A percentile compares a stretch with the other conserved stretches of the same genome.
phyloP scores from a whole-genome alignment of 768 basidiomycete genomes.

The Pisolithus microcarpus region DNA sequence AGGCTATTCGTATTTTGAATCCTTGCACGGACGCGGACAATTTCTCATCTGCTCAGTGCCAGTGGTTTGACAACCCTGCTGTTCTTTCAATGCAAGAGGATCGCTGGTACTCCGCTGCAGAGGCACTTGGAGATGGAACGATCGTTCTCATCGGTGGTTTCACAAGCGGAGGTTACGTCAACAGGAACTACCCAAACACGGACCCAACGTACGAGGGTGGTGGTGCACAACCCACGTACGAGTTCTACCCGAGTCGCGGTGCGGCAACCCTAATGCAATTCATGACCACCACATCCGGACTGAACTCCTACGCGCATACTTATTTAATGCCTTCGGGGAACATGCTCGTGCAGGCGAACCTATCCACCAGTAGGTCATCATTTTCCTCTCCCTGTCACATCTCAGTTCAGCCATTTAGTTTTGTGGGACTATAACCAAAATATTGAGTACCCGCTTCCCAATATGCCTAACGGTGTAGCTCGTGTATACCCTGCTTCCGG shows the following conservation, averaged over 20 bases:
- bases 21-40: slow-evolving; percentile 51
- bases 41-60: slow-evolving; percentile 41
- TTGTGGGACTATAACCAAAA: slow-evolving; percentile 51
- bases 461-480: slow-evolving; percentile 66
- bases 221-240: slow-evolving; percentile 71
- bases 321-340: slow-evolving; percentile 72
- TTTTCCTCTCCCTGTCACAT: not conserved
- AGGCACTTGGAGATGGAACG: slow-evolving; percentile 66
- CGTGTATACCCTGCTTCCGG: slow-evolving; percentile 90
- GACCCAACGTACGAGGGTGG: slow-evolving; percentile 59
- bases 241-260: slow-evolving; percentile 67
- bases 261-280: slow-evolving; percentile 51
- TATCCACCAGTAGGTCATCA: slow-evolving; percentile 52
- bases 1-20: slow-evolving; percentile 71
- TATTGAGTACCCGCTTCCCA: slow-evolving; percentile 53
- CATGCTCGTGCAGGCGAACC: slow-evolving; percentile 77
- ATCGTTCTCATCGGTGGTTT: slow-evolving; percentile 77
- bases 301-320: slow-evolving; percentile 71
- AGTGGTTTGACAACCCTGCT: slow-evolving; percentile 65
- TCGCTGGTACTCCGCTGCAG: slow-evolving; percentile 73
- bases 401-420: slow-evolving; percentile 19
- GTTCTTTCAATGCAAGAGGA: slow-evolving; percentile 54
- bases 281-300: slow-evolving; percentile 62
- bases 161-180: slow-evolving; percentile 67
- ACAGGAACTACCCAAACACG: slow-evolving; percentile 57